Evolutionary conservation across 768 basidiomycete genomes (phyloP), one percentile per base, ranked within the genome.

Genomic region (Rubroboletus pulcherrimus): DNA sequence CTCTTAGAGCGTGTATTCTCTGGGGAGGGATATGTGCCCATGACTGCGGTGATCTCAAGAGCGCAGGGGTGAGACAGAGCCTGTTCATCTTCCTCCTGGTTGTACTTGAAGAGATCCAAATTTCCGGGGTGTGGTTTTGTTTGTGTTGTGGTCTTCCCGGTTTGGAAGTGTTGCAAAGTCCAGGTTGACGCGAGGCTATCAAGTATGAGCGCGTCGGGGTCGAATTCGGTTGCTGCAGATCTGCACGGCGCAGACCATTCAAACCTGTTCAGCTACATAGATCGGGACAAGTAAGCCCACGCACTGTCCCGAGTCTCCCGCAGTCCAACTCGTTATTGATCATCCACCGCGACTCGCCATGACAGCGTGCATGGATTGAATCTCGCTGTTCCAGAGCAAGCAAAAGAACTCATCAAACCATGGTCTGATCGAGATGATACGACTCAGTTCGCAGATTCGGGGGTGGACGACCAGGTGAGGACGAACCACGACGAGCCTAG

Each of bases 391-490:
- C 91, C 91, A 26, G 91, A 93, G 67, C 80, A 86, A 61, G 91
- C 91, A 1, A 85, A 82, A 59, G 80, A 74, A 14, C 70, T 91
- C 37, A 86, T 93, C 57, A 93, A 93, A 70, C 83, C 87, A 3
- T 93, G 91, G 91, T 80, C 86, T 53, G 77, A 88, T 61, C 75
- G 91, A 43, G 88, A 93, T 24, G 83, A 86, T 48, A 85, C 80
- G 11, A 71, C 71, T 4, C 78, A 75, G 59, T 92, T 74, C 57
- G 84, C 83, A 14, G 87, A 93, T 19, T 92, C 91, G 0, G 85
- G 83, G 33, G 91, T 92, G 14, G 91, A 93, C 60, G 91, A 93
- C 65, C 89, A 93, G 81, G 91, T 89, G 57, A 47, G 75, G 56
- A 33, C 26, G 43, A 57, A 40, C 55, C 29, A 53, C 41, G 39